These are phyloP conservation scores for Pythium apleroticum DNA, from an alignment of 352 stramenopile genomes.

Conservation along the genomic window DNA sequence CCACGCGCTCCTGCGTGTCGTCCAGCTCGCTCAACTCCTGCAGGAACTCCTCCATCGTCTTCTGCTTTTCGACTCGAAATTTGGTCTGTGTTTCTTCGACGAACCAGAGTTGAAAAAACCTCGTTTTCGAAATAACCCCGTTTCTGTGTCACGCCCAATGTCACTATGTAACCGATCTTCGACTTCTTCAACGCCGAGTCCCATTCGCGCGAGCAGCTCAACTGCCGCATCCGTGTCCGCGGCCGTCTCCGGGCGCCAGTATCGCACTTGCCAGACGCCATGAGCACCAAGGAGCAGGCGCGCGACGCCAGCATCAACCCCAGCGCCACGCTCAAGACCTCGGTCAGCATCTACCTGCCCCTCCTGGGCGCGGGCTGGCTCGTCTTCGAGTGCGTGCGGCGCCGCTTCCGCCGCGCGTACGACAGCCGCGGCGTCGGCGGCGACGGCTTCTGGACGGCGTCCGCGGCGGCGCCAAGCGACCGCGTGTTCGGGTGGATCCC, in stretches of 20 bases:
- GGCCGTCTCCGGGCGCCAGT: too few relatives aligned
- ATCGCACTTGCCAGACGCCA: neutral
- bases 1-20: conserved; percentile 81
- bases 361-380: conserved; percentile 49
- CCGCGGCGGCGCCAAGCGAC: neutral
- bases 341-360: conserved; percentile 61
- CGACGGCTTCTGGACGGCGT: conserved; percentile 33
- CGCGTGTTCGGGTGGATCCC: conserved; percentile 56
- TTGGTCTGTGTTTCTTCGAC: conserved; percentile 3
- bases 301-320: conserved; percentile 56
- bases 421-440: conserved; percentile 41
- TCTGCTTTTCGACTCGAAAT: conserved; percentile 10
- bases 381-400: conserved; percentile 61
- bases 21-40: conserved; percentile 76
- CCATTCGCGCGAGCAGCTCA: neutral
- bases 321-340: conserved; percentile 69
- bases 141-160: conserved; percentile 3
- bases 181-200: conserved; percentile 8
- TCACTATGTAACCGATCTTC: conserved; percentile 13
- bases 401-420: conserved; percentile 54
- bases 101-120: conserved; percentile 12
- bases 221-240: neutral
- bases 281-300: conserved; percentile 1
- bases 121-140: conserved; percentile 8
- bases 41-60: conserved; percentile 68